Evolutionary conservation across 495 filamentous ascomycete species (phyloP).

Genomic region (Penicillium riverlandense): DNA sequence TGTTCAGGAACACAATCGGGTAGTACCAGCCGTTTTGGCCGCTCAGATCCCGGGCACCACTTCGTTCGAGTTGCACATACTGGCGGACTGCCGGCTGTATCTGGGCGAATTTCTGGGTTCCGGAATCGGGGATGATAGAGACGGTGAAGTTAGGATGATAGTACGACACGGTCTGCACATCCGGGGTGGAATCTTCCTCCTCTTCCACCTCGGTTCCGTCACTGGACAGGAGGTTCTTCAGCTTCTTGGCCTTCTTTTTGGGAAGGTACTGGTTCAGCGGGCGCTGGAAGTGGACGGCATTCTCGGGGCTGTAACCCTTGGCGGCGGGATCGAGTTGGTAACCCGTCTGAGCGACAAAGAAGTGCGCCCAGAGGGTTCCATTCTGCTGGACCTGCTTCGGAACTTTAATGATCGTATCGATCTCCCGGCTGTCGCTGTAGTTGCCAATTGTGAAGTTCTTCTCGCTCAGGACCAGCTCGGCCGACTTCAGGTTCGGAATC

Average conservation of each 20-base stretch:
- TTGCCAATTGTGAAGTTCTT: constrained; percentile 74
- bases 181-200: constrained; percentile 48
- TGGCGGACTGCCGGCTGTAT: constrained; percentile 69
- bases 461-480: constrained; percentile 67
- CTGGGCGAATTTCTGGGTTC: constrained; percentile 54
- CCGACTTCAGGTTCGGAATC: constrained; percentile 55
- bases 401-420: constrained; percentile 70
- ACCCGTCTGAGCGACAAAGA: constrained; percentile 75
- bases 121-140: constrained; percentile 76
- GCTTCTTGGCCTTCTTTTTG: constrained; percentile 88
- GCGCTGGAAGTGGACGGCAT: constrained; percentile 75
- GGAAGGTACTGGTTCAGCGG: constrained; percentile 82
- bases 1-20: constrained; percentile 85
- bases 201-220: constrained; percentile 45
- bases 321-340: constrained; percentile 65
- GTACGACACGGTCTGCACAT: constrained; percentile 62
- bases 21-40: constrained; percentile 97
- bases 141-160: constrained; percentile 95
- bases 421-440: constrained; percentile 68
- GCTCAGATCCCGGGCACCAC: constrained; percentile 63
- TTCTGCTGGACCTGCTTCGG: constrained; percentile 81
- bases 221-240: constrained; percentile 73
- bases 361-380: constrained; percentile 89
- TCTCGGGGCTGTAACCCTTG: constrained; percentile 59
- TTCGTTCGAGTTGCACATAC: constrained; percentile 69